These are phyloP conservation scores for Amyloporia xantha DNA, from an alignment of 768 basidiomycete species.

Conservation along the genomic window DNA sequence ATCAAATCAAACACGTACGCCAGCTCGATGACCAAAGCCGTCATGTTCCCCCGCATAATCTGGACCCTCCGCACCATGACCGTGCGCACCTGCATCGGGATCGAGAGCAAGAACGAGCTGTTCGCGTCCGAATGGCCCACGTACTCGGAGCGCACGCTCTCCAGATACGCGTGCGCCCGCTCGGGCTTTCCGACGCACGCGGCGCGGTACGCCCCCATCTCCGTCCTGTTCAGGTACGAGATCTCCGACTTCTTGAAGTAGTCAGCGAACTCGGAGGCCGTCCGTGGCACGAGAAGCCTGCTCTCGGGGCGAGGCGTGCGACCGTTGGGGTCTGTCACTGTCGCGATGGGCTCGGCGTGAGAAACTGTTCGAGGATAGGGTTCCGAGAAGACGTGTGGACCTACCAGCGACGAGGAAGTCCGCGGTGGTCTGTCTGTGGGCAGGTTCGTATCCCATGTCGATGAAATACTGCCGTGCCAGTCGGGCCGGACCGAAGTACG, in stretches of 20 bases:
- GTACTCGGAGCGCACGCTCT: conserved; percentile 45
- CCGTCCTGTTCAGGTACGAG: conserved; percentile 36
- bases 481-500: conserved; percentile 65
- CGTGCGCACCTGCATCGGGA: conserved; percentile 30
- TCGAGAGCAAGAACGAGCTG: conserved; percentile 32
- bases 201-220: conserved; percentile 38
- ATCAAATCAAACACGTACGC: conserved; percentile 13
- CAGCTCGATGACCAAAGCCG: conserved; percentile 23
- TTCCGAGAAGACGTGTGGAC: conserved; percentile 4
- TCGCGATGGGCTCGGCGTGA: too few relatives aligned
- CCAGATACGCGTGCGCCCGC: conserved; percentile 35
- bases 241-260: conserved; percentile 30
- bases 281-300: conserved; percentile 37
- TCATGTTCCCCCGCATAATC: conserved; percentile 27
- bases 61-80: conserved; percentile 30
- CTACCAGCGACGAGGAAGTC: conserved; percentile 48
- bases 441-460: conserved; percentile 53
- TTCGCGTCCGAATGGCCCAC: conserved; percentile 35
- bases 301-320: conserved; percentile 43
- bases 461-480: conserved; percentile 68
- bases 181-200: conserved; percentile 41
- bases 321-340: conserved; percentile 56
- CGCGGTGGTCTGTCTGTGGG: conserved; percentile 50
- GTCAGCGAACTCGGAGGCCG: conserved; percentile 49
- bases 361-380: neutral